A percentile compares a stretch with the other conserved stretches of the same genome.
These are phyloP conservation scores for Populus pruinosa DNA, from an alignment of 345 rosid genomes.

Conservation along the genomic window DNA sequence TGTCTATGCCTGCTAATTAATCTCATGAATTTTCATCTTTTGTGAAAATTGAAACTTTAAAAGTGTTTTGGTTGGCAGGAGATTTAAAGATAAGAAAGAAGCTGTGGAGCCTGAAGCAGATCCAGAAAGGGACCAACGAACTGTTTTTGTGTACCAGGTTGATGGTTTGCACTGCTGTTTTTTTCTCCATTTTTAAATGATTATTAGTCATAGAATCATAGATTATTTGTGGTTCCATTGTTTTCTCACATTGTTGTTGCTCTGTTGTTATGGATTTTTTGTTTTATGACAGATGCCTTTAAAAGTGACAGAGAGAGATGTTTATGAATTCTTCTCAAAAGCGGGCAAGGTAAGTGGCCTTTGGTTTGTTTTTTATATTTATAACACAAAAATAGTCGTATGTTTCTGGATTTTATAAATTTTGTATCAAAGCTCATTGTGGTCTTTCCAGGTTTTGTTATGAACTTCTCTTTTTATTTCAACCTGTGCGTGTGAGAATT, in stretches of 20 bases:
- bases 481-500: background rate
- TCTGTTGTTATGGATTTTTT: background rate
- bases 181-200: background rate
- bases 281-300: constrained; percentile 73
- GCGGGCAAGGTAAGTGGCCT: constrained; percentile 76
- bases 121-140: constrained; percentile 96
- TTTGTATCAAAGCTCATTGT: background rate
- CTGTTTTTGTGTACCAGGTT: constrained; percentile 97
- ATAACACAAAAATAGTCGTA: background rate
- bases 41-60: background rate
- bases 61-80: constrained; percentile 38
- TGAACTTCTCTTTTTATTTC: background rate
- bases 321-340: constrained; percentile 88
- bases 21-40: background rate
- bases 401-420: background rate
- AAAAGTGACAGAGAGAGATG: constrained; percentile 89
- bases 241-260: background rate
- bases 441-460: background rate
- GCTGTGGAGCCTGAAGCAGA: constrained; percentile 75
- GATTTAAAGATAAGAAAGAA: constrained; percentile 79
- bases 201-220: background rate
- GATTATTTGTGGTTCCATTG: background rate
- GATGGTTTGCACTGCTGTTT: background rate
- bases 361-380: background rate
- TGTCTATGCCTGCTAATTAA: background rate